Base-by-base conservation (phyloP, 148 eudicot genomes). In the Spergularia bocconei region DNA sequence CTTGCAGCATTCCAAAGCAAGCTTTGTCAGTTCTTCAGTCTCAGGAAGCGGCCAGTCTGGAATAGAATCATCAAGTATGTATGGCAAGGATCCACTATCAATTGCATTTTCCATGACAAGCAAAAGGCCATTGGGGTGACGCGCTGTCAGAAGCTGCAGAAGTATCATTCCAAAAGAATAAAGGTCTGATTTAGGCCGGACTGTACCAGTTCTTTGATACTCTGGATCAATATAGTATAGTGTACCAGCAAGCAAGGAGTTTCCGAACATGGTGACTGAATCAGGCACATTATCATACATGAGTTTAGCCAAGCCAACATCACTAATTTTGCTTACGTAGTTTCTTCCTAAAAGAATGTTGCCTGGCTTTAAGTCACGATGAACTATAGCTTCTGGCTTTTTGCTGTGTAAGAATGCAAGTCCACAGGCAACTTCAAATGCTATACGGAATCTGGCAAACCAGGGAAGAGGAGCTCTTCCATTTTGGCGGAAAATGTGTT, bases 171-270 rank as follows among this genome's bases (percentile, higher is more conserved):
- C 97, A 54, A 92, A 87, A 54, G 91, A 89, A 82, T 87, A 92
- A 16, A 92, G 71, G 76, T 92, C 97, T 54, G 97, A 92, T 68
- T 92, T 90, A 15, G 95, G 87, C 54, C 93, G 61, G 38, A 90
- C 83, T 17, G 91, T 90, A 48, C 97, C 97, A 5, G 95, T 92
- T 79, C 97, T 84, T 51, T 88, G 96, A 74, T 90, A 92, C 66
- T 91, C 97, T 0, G 97, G 97, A 73, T 91, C 97, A 75, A 88
- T 86, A 67, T 91, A 91, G 67, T 65, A 81, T 41, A 89, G 71
- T 23, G 91, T 89, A 61, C 97, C 93, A 13, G 90, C 93, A 39
- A 89, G 60, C 38, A 82, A 36, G 54, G 91, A 88, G 74, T 88
- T 81, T 16, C 87, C 81, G 17, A 86, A 88, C 78, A 83, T 82